These are phyloP conservation scores for Aspergillus oerlinghausenensis DNA, from an alignment of 2,329 filamentous ascomycete species.

Conservation along the genomic window DNA sequence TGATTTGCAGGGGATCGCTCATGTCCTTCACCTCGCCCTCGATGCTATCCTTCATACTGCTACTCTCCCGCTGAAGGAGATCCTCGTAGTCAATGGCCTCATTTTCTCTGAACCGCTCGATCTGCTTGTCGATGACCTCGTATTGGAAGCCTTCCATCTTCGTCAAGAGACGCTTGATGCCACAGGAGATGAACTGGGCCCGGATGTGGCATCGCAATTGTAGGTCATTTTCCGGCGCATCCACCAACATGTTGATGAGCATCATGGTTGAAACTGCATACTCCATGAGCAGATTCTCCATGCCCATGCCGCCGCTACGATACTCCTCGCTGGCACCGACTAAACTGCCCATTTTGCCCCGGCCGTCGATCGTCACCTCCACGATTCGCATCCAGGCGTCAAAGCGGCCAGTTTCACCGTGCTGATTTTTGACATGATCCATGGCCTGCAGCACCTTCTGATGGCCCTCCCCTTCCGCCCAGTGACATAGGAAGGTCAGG, in stretches of 20 bases:
- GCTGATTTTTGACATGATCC: conserved; percentile 82
- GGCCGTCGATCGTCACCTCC: conserved; percentile 92
- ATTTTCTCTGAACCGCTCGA: conserved; percentile 87
- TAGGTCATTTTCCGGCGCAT: conserved; percentile 82
- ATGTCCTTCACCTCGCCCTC: conserved; percentile 87
- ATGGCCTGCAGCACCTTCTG: conserved; percentile 89
- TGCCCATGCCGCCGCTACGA: conserved; percentile 90
- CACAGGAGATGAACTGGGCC: conserved; percentile 92
- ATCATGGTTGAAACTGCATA: conserved; percentile 94
- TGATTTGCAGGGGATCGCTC: conserved; percentile 87
- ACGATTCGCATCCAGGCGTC: conserved; percentile 99
- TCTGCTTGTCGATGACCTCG: conserved; percentile 96
- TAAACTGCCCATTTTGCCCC: conserved; percentile 97
- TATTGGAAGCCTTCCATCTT: conserved; percentile 99
- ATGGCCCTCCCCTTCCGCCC: conserved; percentile 84
- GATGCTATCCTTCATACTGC: conserved; percentile 80
- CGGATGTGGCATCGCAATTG: conserved; percentile 90
- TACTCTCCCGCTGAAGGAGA: conserved; percentile 84
- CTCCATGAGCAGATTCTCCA: conserved; percentile 99
- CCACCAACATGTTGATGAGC: conserved; percentile 93
- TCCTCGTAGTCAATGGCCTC: conserved; percentile 99
- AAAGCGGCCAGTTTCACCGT: conserved; percentile 90
- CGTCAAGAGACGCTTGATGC: conserved; percentile 84
- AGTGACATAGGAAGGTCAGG: conserved; percentile 91
- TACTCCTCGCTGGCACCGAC: conserved; percentile 96